Evolutionary conservation across 1,139 yeast species (phyloP).

Genomic region (Blastobotrys ciferrii): DNA sequence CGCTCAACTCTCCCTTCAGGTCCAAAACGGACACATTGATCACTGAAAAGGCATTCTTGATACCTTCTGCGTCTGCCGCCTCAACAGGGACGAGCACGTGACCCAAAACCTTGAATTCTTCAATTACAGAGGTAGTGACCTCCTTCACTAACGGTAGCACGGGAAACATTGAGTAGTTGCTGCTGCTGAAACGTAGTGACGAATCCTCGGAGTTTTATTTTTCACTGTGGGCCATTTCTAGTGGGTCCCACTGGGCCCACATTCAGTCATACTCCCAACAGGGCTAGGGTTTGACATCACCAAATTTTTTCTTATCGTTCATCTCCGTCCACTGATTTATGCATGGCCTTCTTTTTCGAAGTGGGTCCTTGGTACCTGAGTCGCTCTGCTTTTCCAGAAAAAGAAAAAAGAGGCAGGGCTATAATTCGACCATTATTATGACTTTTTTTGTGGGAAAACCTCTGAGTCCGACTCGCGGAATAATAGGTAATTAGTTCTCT

Average conservation of each 20-base stretch:
- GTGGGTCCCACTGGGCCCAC: too few relatives aligned
- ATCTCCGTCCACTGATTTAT: neutral
- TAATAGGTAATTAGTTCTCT: too few relatives aligned
- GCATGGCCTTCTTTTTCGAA: too few relatives aligned
- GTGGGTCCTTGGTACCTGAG: too few relatives aligned
- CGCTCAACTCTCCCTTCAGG: slow-evolving; percentile 9
- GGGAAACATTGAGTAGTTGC: slow-evolving; percentile 20
- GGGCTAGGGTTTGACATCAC: slow-evolving; percentile 3
- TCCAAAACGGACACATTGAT: slow-evolving; percentile 13
- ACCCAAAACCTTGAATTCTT: slow-evolving; percentile 15
- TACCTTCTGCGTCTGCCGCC: neutral
- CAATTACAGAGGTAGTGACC: slow-evolving; percentile 9
- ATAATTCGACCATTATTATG: too few relatives aligned
- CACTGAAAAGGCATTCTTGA: slow-evolving; percentile 14
- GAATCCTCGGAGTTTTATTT: neutral
- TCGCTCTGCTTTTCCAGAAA: too few relatives aligned
- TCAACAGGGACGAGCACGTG: slow-evolving; percentile 15
- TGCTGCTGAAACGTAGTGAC: neutral
- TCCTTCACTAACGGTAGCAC: slow-evolving; percentile 15
- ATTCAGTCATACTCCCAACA: neutral
- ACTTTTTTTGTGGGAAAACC: too few relatives aligned
- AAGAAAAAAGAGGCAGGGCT: too few relatives aligned
- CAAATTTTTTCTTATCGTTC: neutral
- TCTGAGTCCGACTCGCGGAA: too few relatives aligned
- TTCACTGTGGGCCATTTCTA: too few relatives aligned